Evolutionary conservation across 2,329 filamentous ascomycete species (phyloP).

Genomic region (Aureobasidium pullulans): DNA sequence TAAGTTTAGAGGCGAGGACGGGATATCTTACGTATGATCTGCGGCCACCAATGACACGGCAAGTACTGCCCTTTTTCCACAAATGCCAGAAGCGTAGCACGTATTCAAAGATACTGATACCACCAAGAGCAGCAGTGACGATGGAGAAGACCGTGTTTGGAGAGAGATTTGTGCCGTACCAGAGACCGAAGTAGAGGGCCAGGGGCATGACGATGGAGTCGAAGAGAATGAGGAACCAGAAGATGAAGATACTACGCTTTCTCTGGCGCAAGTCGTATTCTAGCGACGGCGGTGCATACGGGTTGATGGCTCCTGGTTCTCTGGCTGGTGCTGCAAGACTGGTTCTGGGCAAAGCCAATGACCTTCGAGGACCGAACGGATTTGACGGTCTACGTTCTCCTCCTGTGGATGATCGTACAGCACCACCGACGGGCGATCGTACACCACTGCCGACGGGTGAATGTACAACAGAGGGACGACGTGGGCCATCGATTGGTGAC

Average conservation of each 20-base stretch:
- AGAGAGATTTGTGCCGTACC: slow-evolving; percentile 48
- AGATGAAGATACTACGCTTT: slow-evolving; percentile 49
- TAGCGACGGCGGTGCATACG: slow-evolving; percentile 41
- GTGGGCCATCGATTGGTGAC: not conserved
- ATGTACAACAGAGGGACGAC: not conserved
- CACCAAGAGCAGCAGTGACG: slow-evolving; percentile 46
- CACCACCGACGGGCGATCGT: not conserved
- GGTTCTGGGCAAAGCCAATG: slow-evolving; percentile 5
- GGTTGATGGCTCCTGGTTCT: not conserved
- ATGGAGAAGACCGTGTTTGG: slow-evolving; percentile 48
- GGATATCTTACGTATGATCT: slow-evolving; percentile 30
- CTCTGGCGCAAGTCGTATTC: slow-evolving; percentile 49
- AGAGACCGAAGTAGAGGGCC: slow-evolving; percentile 53
- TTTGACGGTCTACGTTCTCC: slow-evolving; percentile 6
- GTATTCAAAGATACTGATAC: slow-evolving; percentile 48
- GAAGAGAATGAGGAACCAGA: slow-evolving; percentile 53
- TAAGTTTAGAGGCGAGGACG: too few relatives aligned
- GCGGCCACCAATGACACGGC: slow-evolving; percentile 43
- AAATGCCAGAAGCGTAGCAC: slow-evolving; percentile 42
- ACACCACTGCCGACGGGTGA: not conserved
- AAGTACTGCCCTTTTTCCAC: slow-evolving; percentile 45
- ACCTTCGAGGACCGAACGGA: slow-evolving; percentile 1
- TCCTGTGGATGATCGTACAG: not conserved
- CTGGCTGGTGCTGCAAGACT: slow-evolving; percentile 9
- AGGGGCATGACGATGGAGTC: slow-evolving; percentile 54